Percentiles rank a stretch among this genome's conserved stretches.
Evolutionary conservation across 495 filamentous ascomycete species (phyloP).

Genomic region (Hypoxylon trugodes): DNA sequence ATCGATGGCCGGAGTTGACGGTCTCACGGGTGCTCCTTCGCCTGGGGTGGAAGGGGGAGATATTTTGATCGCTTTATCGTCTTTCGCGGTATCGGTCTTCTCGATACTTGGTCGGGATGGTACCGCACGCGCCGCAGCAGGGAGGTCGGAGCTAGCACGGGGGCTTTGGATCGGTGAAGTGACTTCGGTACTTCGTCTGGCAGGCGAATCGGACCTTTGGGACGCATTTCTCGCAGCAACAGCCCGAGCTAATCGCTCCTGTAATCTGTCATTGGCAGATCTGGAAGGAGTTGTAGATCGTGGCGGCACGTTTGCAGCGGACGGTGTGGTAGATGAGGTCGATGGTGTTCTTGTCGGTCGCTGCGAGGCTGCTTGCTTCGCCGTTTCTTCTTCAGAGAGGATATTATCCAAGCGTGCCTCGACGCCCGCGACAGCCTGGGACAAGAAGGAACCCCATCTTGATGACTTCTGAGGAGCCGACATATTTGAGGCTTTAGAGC

Average conservation of each 20-base stretch:
- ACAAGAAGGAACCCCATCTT: conserved; percentile 85
- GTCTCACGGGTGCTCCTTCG: neutral
- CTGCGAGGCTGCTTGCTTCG: conserved; percentile 42
- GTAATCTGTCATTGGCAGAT: conserved; percentile 77
- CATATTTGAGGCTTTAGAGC: conserved; percentile 43
- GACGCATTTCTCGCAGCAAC: conserved; percentile 57
- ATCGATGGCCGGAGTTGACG: conserved; percentile 11
- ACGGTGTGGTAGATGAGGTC: conserved; percentile 32
- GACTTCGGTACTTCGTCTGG: conserved; percentile 31
- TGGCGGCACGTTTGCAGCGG: conserved; percentile 16
- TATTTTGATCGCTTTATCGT: neutral
- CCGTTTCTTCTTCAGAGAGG: conserved; percentile 73
- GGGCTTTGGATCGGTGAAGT: conserved; percentile 35
- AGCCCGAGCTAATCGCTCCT: conserved; percentile 80
- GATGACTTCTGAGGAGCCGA: conserved; percentile 53
- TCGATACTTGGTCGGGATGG: neutral
- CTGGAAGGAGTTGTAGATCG: conserved; percentile 49
- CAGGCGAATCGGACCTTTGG: conserved; percentile 30
- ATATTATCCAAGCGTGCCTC: conserved; percentile 94
- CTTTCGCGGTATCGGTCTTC: neutral
- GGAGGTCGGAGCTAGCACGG: conserved; percentile 36
- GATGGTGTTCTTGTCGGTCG: conserved; percentile 32
- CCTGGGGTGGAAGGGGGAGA: neutral
- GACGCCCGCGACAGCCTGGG: conserved; percentile 90
- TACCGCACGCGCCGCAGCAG: neutral